These are phyloP conservation scores for Oryza meridionalis DNA, from an alignment of 176 grass and related monocot species.

Conservation along the genomic window DNA sequence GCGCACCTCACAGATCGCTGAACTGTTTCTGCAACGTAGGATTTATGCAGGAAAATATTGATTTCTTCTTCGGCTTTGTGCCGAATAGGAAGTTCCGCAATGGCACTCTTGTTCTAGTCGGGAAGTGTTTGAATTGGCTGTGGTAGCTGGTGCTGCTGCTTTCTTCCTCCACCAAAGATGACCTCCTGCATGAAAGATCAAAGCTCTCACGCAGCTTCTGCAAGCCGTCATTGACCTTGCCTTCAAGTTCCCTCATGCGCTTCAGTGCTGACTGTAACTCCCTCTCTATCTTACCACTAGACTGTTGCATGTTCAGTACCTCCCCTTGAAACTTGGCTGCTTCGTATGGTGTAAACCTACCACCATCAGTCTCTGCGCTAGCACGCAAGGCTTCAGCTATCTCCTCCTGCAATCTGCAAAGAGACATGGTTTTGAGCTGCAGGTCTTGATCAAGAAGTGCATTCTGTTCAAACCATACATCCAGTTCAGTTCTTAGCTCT, in stretches of 20 bases:
- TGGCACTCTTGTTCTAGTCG: constrained; percentile 63
- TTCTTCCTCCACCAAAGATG: constrained; percentile 23
- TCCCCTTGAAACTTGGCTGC: constrained; percentile 86
- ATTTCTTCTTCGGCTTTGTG: constrained; percentile 76
- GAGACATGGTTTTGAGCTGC: constrained; percentile 51
- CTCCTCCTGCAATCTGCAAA: constrained; percentile 75
- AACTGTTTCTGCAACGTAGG: constrained; percentile 67
- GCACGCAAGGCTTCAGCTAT: constrained; percentile 58
- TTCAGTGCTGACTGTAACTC: constrained; percentile 60
- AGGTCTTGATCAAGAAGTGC: constrained; percentile 59
- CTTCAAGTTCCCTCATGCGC: constrained; percentile 57
- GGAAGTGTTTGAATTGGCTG: constrained; percentile 66
- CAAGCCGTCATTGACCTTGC: constrained; percentile 55
- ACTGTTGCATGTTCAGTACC: constrained; percentile 80
- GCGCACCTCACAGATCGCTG: constrained; percentile 55
- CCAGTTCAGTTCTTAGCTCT: constrained; percentile 72
- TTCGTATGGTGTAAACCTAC: constrained; percentile 54
- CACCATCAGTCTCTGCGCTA: constrained; percentile 47
- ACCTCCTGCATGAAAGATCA: constrained; percentile 45
- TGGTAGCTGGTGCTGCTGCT: constrained; percentile 21
- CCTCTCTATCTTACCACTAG: constrained; percentile 59
- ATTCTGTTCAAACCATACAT: constrained; percentile 85
- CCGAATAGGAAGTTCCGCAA: constrained; percentile 80
- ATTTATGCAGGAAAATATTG: constrained; percentile 69
- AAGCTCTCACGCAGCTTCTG: constrained; percentile 59